These are phyloP conservation scores for Colletotrichum aenigma DNA, from an alignment of 2,329 filamentous ascomycete species.

Conservation along the genomic window DNA sequence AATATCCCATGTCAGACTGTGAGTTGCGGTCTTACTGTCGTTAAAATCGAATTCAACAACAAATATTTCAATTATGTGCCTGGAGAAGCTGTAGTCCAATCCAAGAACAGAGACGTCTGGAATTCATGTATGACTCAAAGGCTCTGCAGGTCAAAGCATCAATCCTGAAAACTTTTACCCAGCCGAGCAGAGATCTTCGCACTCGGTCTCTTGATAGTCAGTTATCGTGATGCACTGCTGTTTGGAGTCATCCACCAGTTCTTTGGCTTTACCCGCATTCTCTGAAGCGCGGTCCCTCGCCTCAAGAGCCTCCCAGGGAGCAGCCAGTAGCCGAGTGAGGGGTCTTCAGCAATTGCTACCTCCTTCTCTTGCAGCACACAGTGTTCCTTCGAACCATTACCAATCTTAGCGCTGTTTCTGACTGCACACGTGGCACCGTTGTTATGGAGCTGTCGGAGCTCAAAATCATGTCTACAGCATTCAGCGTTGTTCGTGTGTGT, in stretches of 20 bases:
- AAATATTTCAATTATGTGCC: rapidly evolving
- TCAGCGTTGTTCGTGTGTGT: too few species aligned
- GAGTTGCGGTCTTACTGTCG: not conserved
- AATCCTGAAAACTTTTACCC: rapidly evolving
- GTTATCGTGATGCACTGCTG: rapidly evolving
- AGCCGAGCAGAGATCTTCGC: too few species aligned
- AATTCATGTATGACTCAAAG: not conserved
- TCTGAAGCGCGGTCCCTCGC: rapidly evolving
- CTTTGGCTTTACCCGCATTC: too few species aligned
- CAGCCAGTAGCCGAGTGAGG: too few species aligned
- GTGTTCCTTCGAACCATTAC: too few species aligned
- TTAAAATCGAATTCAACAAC: rapidly evolving
- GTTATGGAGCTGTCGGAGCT: too few species aligned
- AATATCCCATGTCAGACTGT: not conserved
- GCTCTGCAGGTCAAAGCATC: rapidly evolving
- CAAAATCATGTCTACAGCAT: too few species aligned
- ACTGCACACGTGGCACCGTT: too few species aligned
- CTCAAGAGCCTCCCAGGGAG: rapidly evolving
- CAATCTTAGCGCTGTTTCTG: too few species aligned
- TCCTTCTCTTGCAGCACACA: too few species aligned
- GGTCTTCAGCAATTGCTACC: too few species aligned
- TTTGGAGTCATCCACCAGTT: rapidly evolving
- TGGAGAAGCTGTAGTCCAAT: not conserved
- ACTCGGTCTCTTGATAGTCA: rapidly evolving
- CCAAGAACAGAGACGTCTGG: rapidly evolving